Evolutionary conservation across 2,329 filamentous ascomycete genomes (phyloP), one percentile per base, ranked within the genome.

Genomic region (Camptophora hylomeconis): DNA sequence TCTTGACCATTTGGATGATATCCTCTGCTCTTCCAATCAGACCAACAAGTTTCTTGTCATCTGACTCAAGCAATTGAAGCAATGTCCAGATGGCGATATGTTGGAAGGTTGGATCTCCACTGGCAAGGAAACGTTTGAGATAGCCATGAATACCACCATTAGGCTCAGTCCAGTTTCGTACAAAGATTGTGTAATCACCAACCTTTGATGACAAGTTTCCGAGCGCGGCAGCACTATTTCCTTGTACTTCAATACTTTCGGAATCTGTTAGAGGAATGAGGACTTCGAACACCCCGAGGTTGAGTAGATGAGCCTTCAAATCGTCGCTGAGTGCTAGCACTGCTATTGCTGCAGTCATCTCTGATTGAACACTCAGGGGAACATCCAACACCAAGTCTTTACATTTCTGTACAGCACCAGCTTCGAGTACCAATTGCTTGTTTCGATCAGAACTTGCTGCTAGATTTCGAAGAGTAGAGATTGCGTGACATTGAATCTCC

Each of bases 261-360:
- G 87, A 94, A 49, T 89, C 83, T 0, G 89, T 98, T 35, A 98
- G 64, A 14, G 89, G 89, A 34, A 98, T 95, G 33, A 98, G 61
- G 8, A 95, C 86, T 48, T 94, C 89, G 49, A 95, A 95, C 1
- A 98, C 87, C 13, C 87, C 89, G 2, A 95, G 68, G 37, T 82
- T 86, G 31, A 98, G 62, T 8, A 98, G 68, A 49, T 92, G 81
- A 4, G 80, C 74, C 59, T 98, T 98, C 34, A 98, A 69, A 40
- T 98, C 89, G 47, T 98, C 89, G 45, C 87, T 94, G 28, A 98
- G 62, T 11, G 89, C 89, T 39, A 98, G 67, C 9, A 98, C 89
- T 20, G 89, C 89, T 55, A 98, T 94, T 1, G 89, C 89, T n/a
- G 89, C 89, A 4, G 89, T 98, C 89, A 98, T 98, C 56, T 98